phyloP scores from a whole-genome alignment of 805 yeast genomes.

The Sugiyamaella floridensis region DNA sequence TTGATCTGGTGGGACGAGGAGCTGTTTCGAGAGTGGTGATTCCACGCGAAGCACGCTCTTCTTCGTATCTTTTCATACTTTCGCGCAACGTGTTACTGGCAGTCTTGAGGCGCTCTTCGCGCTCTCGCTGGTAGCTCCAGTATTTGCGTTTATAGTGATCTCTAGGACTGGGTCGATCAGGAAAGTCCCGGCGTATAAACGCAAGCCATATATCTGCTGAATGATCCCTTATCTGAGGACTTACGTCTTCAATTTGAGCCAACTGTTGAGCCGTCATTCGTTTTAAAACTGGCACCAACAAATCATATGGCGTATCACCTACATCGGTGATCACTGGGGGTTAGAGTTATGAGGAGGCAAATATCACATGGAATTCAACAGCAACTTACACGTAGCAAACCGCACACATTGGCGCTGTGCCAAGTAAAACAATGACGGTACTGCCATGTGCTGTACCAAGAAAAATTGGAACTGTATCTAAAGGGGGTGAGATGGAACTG shows the following conservation, averaged over 20 bases:
- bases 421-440: constrained; percentile 15
- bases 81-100: constrained; percentile 34
- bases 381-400: constrained; percentile 20
- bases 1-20: constrained; percentile 16
- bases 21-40: constrained; percentile 20
- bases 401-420: constrained; percentile 21
- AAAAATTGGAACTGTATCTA: background rate
- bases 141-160: constrained; percentile 25
- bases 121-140: constrained; percentile 30
- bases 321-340: constrained; percentile 32
- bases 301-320: constrained; percentile 33
- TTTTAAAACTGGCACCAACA: constrained; percentile 32
- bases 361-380: too few relatives aligned
- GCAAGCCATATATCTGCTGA: constrained; percentile 32
- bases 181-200: constrained; percentile 28
- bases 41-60: constrained; percentile 22
- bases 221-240: constrained; percentile 27
- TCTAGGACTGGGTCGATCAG: constrained; percentile 27
- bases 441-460: background rate
- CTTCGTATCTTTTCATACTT: constrained; percentile 23
- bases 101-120: constrained; percentile 39
- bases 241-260: constrained; percentile 24
- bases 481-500: background rate
- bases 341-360: background rate
- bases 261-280: constrained; percentile 30